Evolutionary conservation across 495 filamentous ascomycete genomes (phyloP).

Genomic region (Aspergillus taichungensis): DNA sequence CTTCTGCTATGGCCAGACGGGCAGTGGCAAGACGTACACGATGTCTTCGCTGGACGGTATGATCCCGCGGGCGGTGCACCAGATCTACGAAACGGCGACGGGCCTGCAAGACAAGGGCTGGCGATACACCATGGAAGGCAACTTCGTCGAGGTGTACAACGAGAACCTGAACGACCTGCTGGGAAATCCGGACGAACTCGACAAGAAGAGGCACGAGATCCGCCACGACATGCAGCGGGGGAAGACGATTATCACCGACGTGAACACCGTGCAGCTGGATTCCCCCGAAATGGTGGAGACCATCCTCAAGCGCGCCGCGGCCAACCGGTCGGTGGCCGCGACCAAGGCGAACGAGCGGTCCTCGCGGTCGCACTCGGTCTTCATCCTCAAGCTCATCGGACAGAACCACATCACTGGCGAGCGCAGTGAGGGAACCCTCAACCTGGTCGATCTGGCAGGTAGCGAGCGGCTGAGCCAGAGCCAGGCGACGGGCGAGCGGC

Average conservation of each 20-base stretch:
- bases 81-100: constrained; percentile 84
- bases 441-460: constrained; percentile 91
- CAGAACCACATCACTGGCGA: constrained; percentile 74
- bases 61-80: constrained; percentile 86
- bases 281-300: constrained; percentile 66
- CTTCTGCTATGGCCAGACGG: constrained; percentile 97
- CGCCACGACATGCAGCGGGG: constrained; percentile 72
- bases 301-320: constrained; percentile 68
- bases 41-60: constrained; percentile 93
- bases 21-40: constrained; percentile 91
- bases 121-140: constrained; percentile 88
- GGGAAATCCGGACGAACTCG: constrained; percentile 62
- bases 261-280: constrained; percentile 71
- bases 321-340: constrained; percentile 84
- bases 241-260: constrained; percentile 77
- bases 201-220: constrained; percentile 87
- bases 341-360: constrained; percentile 95
- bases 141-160: constrained; percentile 99
- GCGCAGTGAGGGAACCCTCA: constrained; percentile 84
- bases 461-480: constrained; percentile 85
- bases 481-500: constrained; percentile 70
- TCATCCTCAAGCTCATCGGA: constrained; percentile 84
- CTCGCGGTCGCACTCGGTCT: constrained; percentile 89
- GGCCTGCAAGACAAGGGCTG: constrained; percentile 83
- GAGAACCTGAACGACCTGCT: constrained; percentile 92